These are phyloP conservation scores for barrel medic (Medicago truncatula) DNA, from an alignment of 306 rosid species.

Conservation along the genomic window MtrunA17r5.0-ANR NC_053046.1:43086001-43086500, in stretches of 20 bases:
- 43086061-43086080: conserved; percentile 98
- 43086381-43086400: background rate
- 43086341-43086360: background rate
- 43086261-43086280: background rate
- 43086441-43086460: background rate
- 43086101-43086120: conserved; percentile 84
- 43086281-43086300: background rate
- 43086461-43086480: background rate
- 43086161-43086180: conserved; percentile 12
- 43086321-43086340: background rate
- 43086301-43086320: background rate
- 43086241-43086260: background rate
- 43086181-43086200: background rate
- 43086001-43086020: background rate
- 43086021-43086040: background rate
- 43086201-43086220: background rate
- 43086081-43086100: conserved; percentile 80
- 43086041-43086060: conserved; percentile 56
- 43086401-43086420: background rate
- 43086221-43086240: background rate
- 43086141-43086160: conserved; percentile 88
- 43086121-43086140: conserved; percentile 84
- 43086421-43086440: background rate
- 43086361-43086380: background rate
- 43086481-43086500: conserved; percentile 32